Base-by-base conservation (phyloP, 345 rosid species). In the Diplotaxis tenuifolia region DNA sequence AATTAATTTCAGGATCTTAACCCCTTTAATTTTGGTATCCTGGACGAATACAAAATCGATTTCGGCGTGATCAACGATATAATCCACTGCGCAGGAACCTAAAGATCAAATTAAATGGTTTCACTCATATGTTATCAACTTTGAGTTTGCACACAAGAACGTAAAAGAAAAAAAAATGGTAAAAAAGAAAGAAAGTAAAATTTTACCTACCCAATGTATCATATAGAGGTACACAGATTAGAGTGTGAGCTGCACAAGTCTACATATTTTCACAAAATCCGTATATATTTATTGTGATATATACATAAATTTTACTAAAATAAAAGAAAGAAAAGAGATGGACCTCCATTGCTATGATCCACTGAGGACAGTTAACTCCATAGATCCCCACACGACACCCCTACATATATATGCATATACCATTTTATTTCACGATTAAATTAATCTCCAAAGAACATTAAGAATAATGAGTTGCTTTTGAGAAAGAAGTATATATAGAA, bases 321-420 rank as follows among this genome's bases (percentile, higher is more conserved):
- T 8, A 10, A 18, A 16, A 38, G 2, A 50, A 52, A 5, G 29
- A 38, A 27, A 19, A n/a, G 67, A 57, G 21, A 55, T 49, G 71
- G 58, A 91, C 98, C 95, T 94, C 95, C 98, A 94, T 94, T 19
- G 97, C 96, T 68, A 82, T 82, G 82, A 87, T 83, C 98, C 98
- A 94, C 49, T 94, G 88, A 5, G 97, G 98, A 75, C 98, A 91
- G 77, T 94, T 94, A 23, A 87, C 82, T 79, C 98, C 98, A 59
- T 89, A 91, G 25, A 94, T 84, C 40, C 98, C 98, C 72, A 94
- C 75, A 25, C 90, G 89, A 65, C 80, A 78, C 11, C 96, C 98
- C 98, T 94, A 75, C 58, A 42, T 9, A 52, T 14, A 36, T 14
- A 36, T 15, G 29, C n/a, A 60, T 36, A 23, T 53, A 71, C 7